Base-by-base conservation (phyloP, 495 filamentous ascomycete genomes). In the Penicillium robsamsonii region DNA sequence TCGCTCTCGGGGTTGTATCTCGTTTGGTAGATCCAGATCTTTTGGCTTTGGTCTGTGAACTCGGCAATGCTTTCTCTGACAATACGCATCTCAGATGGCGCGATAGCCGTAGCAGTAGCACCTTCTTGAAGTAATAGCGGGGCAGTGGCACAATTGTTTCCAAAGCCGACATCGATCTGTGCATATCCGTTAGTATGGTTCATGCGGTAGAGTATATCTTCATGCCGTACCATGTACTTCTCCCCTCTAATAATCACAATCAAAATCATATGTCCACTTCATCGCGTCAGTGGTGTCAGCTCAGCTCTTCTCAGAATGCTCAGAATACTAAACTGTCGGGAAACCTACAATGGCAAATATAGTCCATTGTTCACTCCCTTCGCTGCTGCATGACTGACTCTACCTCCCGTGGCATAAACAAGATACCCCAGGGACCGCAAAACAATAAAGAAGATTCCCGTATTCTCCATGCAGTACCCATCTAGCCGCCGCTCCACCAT, bases 381-480 rank as follows among this genome's bases (percentile, higher is more conserved):
- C 0, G 49, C 48, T 10, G 60, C 62, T n/a, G 65, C 65, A n/a
- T 55, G 54, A 42, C 68, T 67, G 37, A 76, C 70, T 35, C 74
- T 59, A 2, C 69, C 81, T 1, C 75, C 81, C 31, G 73, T 72
- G 25, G 74, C 75, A 61, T 82, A 83, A 2, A 88, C 70, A 4
- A 66, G 55, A 53, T 76, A 91, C 0, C 87, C 88, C 15, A 90
- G 65, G 3, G 75, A 81, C 29, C 81, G 75, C 38, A 93, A 69
- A 5, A 92, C 74, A 17, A 70, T 71, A 31, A 78, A 81, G 31
- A 91, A 85, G 35, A 91, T 71, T 11, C 74, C 72, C 53, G 86
- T 90, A 50, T 79, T 81, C 62, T 92, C 89, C 86, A 92, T 89
- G 70, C 88, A 92, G 58, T 91, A 90, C 0, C 89, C 88, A 30